These are phyloP conservation scores for Xylaria sp. DNA, from an alignment of 2,329 filamentous ascomycete species.

Conservation along the genomic window DNA sequence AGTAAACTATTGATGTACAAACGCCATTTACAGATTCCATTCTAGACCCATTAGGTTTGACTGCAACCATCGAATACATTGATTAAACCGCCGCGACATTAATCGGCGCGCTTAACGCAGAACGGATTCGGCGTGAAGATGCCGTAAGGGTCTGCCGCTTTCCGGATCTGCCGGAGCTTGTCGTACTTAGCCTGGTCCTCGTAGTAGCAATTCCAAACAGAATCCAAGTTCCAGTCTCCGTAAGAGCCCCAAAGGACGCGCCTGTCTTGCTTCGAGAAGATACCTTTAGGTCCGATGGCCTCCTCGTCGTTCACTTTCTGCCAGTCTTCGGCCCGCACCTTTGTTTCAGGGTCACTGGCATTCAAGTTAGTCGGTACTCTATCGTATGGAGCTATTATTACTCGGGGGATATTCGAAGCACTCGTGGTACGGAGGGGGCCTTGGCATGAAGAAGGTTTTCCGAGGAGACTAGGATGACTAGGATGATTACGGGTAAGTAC, in stretches of 20 bases:
- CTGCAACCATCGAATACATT: neutral
- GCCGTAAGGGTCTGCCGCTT: conserved; percentile 38
- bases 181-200: conserved; percentile 47
- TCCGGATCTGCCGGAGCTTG: conserved; percentile 44
- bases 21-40: neutral
- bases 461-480: neutral
- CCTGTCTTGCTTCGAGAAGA: conserved; percentile 47
- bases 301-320: conserved; percentile 48
- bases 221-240: conserved; percentile 46
- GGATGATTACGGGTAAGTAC: neutral
- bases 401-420: neutral
- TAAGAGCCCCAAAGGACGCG: conserved; percentile 50
- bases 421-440: too few species aligned
- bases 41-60: neutral
- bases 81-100: neutral
- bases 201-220: conserved; percentile 46
- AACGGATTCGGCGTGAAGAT: conserved; percentile 41
- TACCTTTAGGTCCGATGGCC: conserved; percentile 40
- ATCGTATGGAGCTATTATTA: neutral
- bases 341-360: conserved; percentile 36
- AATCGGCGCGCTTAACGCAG: conserved; percentile 38
- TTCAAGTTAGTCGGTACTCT: neutral
- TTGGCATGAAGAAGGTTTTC: neutral
- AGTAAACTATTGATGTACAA: neutral
- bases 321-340: conserved; percentile 47